Percentiles rank a stretch among this genome's conserved stretches.
Conservation (phyloP, 805 yeast species). For the Lipomyces sp. region DNA sequence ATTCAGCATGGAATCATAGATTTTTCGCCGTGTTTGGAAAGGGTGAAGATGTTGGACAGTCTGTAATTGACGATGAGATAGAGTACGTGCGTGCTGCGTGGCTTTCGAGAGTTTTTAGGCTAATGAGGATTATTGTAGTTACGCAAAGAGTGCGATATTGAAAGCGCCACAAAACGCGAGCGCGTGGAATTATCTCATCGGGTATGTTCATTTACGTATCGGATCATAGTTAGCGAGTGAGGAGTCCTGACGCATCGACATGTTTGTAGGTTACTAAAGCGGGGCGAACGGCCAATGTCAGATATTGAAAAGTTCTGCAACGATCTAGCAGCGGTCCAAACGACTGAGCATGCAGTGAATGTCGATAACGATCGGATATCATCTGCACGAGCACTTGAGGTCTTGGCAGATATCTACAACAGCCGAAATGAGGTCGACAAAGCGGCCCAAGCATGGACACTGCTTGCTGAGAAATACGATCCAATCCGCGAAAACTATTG, state of each 20-base stretch:
- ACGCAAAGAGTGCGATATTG: slow-evolving; percentile 54
- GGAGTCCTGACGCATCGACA: background rate
- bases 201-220: slow-evolving; percentile 41
- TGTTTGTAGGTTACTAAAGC: slow-evolving; percentile 6
- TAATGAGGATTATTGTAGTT: background rate
- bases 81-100: slow-evolving; percentile 44
- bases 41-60: slow-evolving; percentile 26
- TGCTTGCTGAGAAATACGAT: slow-evolving; percentile 60
- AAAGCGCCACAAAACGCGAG: slow-evolving; percentile 80
- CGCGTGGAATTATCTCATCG: slow-evolving; percentile 81
- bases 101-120: background rate
- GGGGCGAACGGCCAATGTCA: slow-evolving; percentile 40
- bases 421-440: slow-evolving; percentile 42
- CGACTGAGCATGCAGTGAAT: slow-evolving; percentile 38
- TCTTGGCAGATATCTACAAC: slow-evolving; percentile 58
- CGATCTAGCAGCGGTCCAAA: slow-evolving; percentile 48
- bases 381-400: slow-evolving; percentile 68
- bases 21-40: slow-evolving; percentile 56
- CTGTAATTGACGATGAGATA: slow-evolving; percentile 52
- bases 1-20: slow-evolving; percentile 92
- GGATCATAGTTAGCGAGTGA: background rate
- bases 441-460: slow-evolving; percentile 54
- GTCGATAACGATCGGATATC: slow-evolving; percentile 36
- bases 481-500: slow-evolving; percentile 68
- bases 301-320: slow-evolving; percentile 55